phyloP scores from a whole-genome alignment of 495 filamentous ascomycete species.

The Tuber magnatum region DNA sequence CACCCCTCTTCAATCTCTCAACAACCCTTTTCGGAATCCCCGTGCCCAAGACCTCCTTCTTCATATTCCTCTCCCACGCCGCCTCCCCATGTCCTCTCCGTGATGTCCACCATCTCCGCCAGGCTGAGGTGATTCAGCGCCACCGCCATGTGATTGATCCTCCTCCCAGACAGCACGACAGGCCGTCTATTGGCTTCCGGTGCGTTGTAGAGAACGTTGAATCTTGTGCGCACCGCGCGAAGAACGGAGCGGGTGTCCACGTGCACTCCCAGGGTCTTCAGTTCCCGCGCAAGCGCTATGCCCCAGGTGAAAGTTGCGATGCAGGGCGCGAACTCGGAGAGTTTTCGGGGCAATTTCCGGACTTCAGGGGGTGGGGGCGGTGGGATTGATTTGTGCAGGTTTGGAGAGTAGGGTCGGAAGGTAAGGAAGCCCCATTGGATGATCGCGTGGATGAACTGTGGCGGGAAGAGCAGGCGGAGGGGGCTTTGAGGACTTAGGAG shows the following conservation, averaged over 20 bases:
- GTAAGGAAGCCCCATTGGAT: constrained; percentile 37
- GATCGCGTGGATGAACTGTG: constrained; percentile 14
- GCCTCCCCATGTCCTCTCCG: constrained; percentile 28
- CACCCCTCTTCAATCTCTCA: constrained; percentile 1
- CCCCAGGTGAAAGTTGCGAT: constrained; percentile 28
- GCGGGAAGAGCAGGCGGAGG: constrained; percentile 27
- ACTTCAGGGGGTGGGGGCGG: constrained; percentile 10
- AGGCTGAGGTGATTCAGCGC: constrained; percentile 17
- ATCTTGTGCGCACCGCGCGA: constrained; percentile 29
- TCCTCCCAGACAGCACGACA: constrained; percentile 9
- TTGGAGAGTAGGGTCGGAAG: constrained; percentile 13
- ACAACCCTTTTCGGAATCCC: constrained; percentile 1
- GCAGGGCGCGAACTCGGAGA: constrained; percentile 9
- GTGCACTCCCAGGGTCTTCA: constrained; percentile 21
- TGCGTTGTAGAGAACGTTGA: constrained; percentile 11
- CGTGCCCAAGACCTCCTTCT: not conserved
- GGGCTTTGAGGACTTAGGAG: constrained; percentile 21
- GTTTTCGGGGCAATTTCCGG: constrained; percentile 7
- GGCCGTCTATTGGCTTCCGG: not conserved
- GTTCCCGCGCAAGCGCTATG: constrained; percentile 9
- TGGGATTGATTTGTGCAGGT: not conserved
- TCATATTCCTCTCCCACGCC: constrained; percentile 4
- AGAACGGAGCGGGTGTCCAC: constrained; percentile 21
- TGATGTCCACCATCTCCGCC: constrained; percentile 11
- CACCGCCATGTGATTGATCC: constrained; percentile 16